Conservation (phyloP, 2,329 filamentous ascomycete species). For the Leptoxyphium fumago region DNA sequence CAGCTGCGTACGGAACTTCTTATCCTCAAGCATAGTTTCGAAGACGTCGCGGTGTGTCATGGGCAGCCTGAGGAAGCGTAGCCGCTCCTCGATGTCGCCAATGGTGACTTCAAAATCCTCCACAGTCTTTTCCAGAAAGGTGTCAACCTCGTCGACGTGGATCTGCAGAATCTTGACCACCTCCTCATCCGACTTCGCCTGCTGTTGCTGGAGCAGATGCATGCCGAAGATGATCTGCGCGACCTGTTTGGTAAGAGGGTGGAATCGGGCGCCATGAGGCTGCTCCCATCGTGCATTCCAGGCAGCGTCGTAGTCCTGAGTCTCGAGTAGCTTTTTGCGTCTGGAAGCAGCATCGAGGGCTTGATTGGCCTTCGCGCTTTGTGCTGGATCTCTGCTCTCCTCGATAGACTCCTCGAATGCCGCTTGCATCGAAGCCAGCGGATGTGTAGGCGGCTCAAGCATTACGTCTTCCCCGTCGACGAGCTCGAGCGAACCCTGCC, state of each 20-base stretch:
- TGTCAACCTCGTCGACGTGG: slow-evolving; percentile 88
- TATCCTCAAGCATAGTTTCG: slow-evolving; percentile 75
- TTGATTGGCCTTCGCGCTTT: slow-evolving; percentile 22
- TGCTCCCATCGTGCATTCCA: slow-evolving; percentile 65
- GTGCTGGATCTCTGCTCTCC: slow-evolving; percentile 37
- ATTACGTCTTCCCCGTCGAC: not conserved
- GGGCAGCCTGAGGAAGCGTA: slow-evolving; percentile 67
- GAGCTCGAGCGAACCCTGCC: too few relatives aligned
- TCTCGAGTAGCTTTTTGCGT: slow-evolving; percentile 53
- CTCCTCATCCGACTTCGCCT: slow-evolving; percentile 78
- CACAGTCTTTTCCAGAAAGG: slow-evolving; percentile 71
- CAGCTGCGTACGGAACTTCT: slow-evolving; percentile 66
- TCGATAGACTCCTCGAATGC: slow-evolving; percentile 72
- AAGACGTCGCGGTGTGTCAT: slow-evolving; percentile 73
- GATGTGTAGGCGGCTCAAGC: slow-evolving; percentile 43
- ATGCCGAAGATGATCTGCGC: slow-evolving; percentile 90
- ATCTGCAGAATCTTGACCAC: slow-evolving; percentile 79
- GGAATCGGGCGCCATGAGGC: slow-evolving; percentile 59
- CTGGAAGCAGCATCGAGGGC: slow-evolving; percentile 43
- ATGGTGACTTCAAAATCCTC: slow-evolving; percentile 72
- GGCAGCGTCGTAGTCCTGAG: slow-evolving; percentile 51
- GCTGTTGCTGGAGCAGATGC: slow-evolving; percentile 67
- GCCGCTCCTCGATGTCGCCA: slow-evolving; percentile 63
- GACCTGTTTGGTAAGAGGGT: slow-evolving; percentile 79
- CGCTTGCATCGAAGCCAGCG: slow-evolving; percentile 60